phyloP scores from a whole-genome alignment of 2,329 filamentous ascomycete genomes.

The Cladobotryum protrusum region DNA sequence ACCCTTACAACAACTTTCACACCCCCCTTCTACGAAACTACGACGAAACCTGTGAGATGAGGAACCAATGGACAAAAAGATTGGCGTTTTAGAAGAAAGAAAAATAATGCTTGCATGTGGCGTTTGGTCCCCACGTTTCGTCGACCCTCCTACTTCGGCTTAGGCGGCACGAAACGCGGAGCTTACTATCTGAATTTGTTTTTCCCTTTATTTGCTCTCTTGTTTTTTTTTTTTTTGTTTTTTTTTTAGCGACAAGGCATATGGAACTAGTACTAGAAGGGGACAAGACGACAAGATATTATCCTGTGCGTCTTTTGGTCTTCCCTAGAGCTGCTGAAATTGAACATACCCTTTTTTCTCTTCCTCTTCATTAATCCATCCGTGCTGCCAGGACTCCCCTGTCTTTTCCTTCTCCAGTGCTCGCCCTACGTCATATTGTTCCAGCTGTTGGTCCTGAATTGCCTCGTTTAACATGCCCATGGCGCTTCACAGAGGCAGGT shows the following conservation, averaged over 20 bases:
- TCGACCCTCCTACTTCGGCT: background rate
- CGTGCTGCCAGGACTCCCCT: background rate
- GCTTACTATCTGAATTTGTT: background rate
- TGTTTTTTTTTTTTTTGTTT: background rate
- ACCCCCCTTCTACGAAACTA: no score
- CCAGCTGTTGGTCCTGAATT: no score
- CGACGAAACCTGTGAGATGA: no score
- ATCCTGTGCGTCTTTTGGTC: no score
- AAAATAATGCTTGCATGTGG: background rate
- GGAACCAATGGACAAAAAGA: background rate
- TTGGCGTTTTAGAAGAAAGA: background rate
- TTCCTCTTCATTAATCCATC: background rate
- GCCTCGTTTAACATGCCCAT: no score
- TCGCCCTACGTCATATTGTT: no score
- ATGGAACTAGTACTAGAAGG: background rate
- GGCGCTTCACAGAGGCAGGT: background rate
- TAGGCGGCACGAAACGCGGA: background rate
- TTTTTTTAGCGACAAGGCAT: background rate
- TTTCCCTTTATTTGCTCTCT: no score
- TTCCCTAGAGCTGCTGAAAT: background rate
- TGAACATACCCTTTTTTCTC: conserved; percentile 1
- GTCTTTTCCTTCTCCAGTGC: no score
- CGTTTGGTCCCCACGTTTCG: background rate
- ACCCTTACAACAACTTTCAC: background rate
- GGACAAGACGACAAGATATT: background rate